Evolutionary conservation across 1,139 yeast genomes (phyloP).

Genomic region (Debaryomyces singareniensis): DNA sequence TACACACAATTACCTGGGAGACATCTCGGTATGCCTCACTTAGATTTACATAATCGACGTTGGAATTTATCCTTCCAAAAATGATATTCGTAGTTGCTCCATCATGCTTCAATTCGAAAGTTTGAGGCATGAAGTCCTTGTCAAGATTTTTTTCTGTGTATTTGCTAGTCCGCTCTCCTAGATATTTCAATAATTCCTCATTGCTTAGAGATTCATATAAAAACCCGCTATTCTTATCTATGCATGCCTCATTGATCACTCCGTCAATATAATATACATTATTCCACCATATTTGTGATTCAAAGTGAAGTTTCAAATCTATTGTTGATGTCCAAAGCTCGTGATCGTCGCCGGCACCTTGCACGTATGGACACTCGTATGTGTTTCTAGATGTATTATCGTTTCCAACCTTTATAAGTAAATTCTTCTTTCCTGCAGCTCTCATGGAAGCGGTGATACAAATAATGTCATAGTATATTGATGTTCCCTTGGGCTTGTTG

Average conservation of each 20-base stretch:
- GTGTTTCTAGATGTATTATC: conserved; percentile 1
- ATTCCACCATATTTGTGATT: conserved; percentile 56
- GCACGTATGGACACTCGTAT: conserved; percentile 48
- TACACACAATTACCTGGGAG: conserved; percentile 18
- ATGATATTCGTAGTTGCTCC: conserved; percentile 18
- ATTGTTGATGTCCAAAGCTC: conserved; percentile 68
- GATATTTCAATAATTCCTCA: conserved; percentile 11
- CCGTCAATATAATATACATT: conserved; percentile 11
- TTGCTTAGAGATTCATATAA: conserved; percentile 33
- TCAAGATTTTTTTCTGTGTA: neutral
- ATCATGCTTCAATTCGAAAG: conserved; percentile 9
- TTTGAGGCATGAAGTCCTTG: conserved; percentile 7
- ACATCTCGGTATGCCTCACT: conserved; percentile 8
- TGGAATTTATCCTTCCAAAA: conserved; percentile 21
- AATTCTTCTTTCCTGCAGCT: too few species aligned
- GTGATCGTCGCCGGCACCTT: conserved; percentile 93
- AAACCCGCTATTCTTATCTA: conserved; percentile 24
- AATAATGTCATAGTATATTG: conserved; percentile 19
- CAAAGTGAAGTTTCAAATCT: conserved; percentile 32
- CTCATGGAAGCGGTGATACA: conserved; percentile 60
- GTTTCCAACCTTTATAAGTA: conserved; percentile 15
- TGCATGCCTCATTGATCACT: conserved; percentile 6
- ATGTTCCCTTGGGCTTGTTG: neutral
- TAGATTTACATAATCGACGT: conserved; percentile 10
- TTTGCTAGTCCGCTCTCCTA: conserved; percentile 9